Conservation (phyloP, 208 protist genomes). For the Trypanosoma caninum region DNA sequence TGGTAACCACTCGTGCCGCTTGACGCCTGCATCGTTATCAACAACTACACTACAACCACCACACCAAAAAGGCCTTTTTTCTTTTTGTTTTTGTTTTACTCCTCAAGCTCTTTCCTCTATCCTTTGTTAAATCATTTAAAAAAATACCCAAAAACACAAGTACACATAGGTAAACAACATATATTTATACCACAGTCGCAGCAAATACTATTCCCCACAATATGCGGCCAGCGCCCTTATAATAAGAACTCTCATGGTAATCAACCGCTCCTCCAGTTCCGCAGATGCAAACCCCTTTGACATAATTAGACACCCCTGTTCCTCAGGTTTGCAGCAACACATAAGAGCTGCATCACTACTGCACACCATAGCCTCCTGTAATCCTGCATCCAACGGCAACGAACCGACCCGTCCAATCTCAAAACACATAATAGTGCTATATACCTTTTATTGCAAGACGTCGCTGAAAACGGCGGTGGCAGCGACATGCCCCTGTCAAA, state of each 20-base stretch:
- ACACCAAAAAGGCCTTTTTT: no score
- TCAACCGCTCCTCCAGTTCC: conserved; percentile 17
- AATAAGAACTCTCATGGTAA: conserved; percentile 19
- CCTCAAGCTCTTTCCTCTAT: neutral
- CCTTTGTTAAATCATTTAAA: no score
- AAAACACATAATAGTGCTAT: no score
- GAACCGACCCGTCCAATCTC: neutral
- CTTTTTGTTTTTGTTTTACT: conserved; percentile 2
- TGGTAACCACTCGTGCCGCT: conserved; percentile 20
- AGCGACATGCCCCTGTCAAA: conserved; percentile 1
- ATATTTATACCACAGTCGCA: neutral
- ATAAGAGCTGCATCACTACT: neutral
- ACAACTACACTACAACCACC: no score
- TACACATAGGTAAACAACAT: neutral
- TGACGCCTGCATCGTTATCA: conserved; percentile 12
- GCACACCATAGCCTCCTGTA: conserved; percentile 3
- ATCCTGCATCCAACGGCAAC: neutral
- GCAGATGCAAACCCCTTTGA: conserved; percentile 10
- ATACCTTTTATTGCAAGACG: neutral
- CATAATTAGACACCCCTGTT: conserved; percentile 18
- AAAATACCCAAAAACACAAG: neutral
- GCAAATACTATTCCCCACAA: neutral
- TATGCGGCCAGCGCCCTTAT: conserved; percentile 14
- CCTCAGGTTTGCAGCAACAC: conserved; percentile 4
- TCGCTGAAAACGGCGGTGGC: neutral